Evolutionary conservation across 345 rosid genomes (phyloP).

Genomic region (Eucalyptus erythrocorys): DNA sequence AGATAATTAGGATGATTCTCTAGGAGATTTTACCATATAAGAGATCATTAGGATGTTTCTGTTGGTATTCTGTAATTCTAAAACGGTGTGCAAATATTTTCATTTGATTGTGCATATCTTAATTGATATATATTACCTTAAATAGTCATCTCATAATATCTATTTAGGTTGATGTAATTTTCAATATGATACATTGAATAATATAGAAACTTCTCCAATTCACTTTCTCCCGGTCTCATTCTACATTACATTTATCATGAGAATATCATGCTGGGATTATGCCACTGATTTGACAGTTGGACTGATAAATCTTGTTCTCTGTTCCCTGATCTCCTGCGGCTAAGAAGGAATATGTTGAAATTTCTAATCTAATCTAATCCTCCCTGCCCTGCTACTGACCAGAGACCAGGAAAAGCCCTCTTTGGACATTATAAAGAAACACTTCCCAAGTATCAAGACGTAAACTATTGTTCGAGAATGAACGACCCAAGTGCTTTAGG

Average conservation of each 20-base stretch:
- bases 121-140: background rate
- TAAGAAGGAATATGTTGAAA: background rate
- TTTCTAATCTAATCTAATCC: background rate
- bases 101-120: background rate
- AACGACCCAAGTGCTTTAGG: background rate
- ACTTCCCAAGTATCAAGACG: background rate
- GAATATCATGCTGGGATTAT: background rate
- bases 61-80: background rate
- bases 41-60: background rate
- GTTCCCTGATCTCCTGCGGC: background rate
- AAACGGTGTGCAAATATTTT: background rate
- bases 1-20: background rate
- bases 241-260: background rate
- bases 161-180: background rate
- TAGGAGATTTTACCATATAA: background rate
- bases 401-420: background rate
- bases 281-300: background rate
- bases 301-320: background rate
- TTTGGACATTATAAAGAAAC: background rate
- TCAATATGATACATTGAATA: background rate
- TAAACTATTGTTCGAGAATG: background rate
- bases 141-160: background rate
- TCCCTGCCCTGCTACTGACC: background rate
- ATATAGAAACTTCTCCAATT: background rate
- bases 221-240: background rate